These are phyloP conservation scores for Taphrina sp. DNA, from an alignment of 1,139 yeast species.

Conservation along the genomic window DNA sequence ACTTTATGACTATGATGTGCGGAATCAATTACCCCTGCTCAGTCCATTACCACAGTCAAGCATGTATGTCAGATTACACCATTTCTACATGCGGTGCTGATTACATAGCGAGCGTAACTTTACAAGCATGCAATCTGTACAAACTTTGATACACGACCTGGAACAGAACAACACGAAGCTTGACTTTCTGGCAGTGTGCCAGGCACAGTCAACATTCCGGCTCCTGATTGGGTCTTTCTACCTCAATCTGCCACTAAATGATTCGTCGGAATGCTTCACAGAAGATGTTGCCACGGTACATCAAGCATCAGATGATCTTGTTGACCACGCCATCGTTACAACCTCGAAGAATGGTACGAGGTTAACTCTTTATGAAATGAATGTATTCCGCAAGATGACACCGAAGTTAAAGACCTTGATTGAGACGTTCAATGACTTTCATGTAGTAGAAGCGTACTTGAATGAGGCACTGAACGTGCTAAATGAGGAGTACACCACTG, in stretches of 20 bases:
- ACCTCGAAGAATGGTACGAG: background rate
- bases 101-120: constrained; percentile 1
- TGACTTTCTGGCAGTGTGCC: constrained; percentile 2
- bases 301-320: background rate
- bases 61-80: too few species aligned
- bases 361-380: constrained; percentile 3
- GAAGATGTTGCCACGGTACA: background rate
- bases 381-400: background rate
- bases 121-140: constrained; percentile 3
- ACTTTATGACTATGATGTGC: constrained; percentile 4
- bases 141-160: constrained; percentile 21
- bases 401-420: background rate
- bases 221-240: constrained; percentile 9
- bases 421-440: constrained; percentile 23
- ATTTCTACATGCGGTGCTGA: too few species aligned
- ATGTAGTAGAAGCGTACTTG: constrained; percentile 32
- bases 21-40: constrained; percentile 9
- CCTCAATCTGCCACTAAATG: background rate
- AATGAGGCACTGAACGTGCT: constrained; percentile 32
- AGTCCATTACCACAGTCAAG: constrained; percentile 10
- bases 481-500: constrained; percentile 34
- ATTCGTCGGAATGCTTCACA: background rate
- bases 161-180: constrained; percentile 7
- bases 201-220: background rate
- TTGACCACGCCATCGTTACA: constrained; percentile 5